A percentile compares a stretch with the other conserved stretches of the same genome.
phyloP scores from a whole-genome alignment of 805 yeast species.

The Candida montana region DNA sequence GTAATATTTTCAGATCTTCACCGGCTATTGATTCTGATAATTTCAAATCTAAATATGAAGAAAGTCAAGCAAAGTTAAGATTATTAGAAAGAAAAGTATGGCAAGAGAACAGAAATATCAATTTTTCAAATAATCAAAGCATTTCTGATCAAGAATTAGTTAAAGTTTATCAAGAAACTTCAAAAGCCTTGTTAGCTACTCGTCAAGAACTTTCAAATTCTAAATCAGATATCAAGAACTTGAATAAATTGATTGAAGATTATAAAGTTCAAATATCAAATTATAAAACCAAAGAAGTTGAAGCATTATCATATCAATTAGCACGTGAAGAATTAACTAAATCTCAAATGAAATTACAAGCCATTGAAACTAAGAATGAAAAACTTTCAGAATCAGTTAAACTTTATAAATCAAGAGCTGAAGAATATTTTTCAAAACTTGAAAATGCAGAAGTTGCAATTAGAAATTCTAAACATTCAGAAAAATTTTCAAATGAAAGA shows the following conservation, averaged over 20 bases:
- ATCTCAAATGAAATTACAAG: slow-evolving; percentile 52
- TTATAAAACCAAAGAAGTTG: slow-evolving; percentile 14
- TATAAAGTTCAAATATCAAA: slow-evolving; percentile 24
- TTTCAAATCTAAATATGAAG: slow-evolving; percentile 40
- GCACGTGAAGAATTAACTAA: slow-evolving; percentile 36
- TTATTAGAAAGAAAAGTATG: slow-evolving; percentile 33
- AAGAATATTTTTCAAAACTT: slow-evolving; percentile 63
- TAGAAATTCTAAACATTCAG: slow-evolving; percentile 56
- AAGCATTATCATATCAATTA: slow-evolving; percentile 19
- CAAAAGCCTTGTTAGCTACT: slow-evolving; percentile 38
- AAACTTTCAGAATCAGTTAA: slow-evolving; percentile 52
- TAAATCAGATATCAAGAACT: slow-evolving; percentile 36
- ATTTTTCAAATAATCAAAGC: slow-evolving; percentile 1
- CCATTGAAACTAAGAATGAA: slow-evolving; percentile 47
- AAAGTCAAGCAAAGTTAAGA: slow-evolving; percentile 39
- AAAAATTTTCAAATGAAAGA: slow-evolving; percentile 47
- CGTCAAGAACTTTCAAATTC: slow-evolving; percentile 38
- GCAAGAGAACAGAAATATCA: slow-evolving; percentile 6
- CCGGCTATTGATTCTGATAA: slow-evolving; percentile 20
- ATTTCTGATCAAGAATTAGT: slow-evolving; percentile 40
- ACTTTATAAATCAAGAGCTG: slow-evolving; percentile 66
- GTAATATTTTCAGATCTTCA: slow-evolving; percentile 17
- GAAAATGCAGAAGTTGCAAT: slow-evolving; percentile 77
- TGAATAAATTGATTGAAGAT: slow-evolving; percentile 37
- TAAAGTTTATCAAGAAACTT: slow-evolving; percentile 44